Evolutionary conservation across 1,284 basidiomycete species (phyloP), one percentile per base, ranked within the genome.

Genomic region (Sporisorium iseilematis-ciliati): DNA sequence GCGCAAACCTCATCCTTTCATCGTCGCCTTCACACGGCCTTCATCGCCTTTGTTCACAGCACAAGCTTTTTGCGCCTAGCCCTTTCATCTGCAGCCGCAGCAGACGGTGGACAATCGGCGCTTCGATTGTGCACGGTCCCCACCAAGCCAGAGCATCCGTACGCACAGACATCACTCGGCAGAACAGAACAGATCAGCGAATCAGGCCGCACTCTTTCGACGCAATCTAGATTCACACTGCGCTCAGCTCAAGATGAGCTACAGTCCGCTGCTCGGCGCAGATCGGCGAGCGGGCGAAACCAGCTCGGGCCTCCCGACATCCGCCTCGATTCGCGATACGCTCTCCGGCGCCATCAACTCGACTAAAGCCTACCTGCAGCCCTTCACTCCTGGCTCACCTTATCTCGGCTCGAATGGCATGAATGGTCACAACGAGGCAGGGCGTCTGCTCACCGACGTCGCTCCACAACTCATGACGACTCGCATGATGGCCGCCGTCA

Each of bases 381-480:
- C 78, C 5, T 80, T 80, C 40, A 58, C 77, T 10, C 61, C 74
- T 5, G 53, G 65, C 10, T 71, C 75, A 10, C 69, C 74, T 29
- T 76, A 76, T 48, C 61, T 76, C 31, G 55, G 58, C 29, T 45
- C 60, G 49, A 63, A 60, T 41, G 69, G 56, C 11, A 40, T 41
- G 52, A 56, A 53, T 43, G 59, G 38, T 10, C 64, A 61, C 38
- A 61, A 62, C 40, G 82, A 83, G 40, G 42, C 74, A 20, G 71
- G 65, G 7, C 77, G 82, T 16, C 67, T 84, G 26, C 79, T 85
- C n/a, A 70, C 78, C 21, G 83, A 84, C 40, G 77, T 84, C n/a
- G 83, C 83, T 20, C 83, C 83, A 21, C 82, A 85, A 42, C 76
- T 85, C 51, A 79, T 85, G 79, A 79, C 78, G 3, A 82, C 79